Evolutionary conservation across 148 eudicot genomes (phyloP).

Genomic region (Beta vulgaris): DNA sequence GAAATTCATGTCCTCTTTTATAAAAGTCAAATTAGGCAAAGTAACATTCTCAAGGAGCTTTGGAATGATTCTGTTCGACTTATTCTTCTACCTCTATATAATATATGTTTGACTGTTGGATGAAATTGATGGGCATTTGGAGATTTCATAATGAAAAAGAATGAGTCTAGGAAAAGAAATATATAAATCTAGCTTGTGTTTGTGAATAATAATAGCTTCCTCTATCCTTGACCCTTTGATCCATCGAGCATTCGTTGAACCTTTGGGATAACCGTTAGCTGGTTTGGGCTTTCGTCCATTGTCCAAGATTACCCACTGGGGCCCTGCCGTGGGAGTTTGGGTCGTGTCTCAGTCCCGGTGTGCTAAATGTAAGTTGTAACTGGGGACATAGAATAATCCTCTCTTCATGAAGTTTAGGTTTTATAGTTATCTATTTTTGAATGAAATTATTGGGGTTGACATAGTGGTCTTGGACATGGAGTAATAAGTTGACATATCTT

Average conservation of each 20-base stretch:
- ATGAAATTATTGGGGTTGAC: background rate
- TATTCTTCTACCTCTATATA: background rate
- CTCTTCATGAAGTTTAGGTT: too few relatives aligned
- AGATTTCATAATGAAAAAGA: conserved; percentile 4
- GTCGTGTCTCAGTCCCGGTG: too few relatives aligned
- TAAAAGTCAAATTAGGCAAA: conserved; percentile 18
- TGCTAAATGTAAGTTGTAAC: too few relatives aligned
- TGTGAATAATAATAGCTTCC: background rate
- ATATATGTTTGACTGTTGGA: conserved; percentile 1
- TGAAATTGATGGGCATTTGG: conserved; percentile 18
- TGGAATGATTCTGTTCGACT: conserved; percentile 23
- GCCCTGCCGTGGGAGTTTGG: too few relatives aligned
- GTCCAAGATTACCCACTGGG: too few relatives aligned
- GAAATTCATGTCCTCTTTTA: background rate
- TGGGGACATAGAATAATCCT: too few relatives aligned
- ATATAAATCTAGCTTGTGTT: background rate
- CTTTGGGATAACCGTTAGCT: too few relatives aligned
- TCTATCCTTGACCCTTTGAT: too few relatives aligned
- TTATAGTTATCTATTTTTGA: too few relatives aligned
- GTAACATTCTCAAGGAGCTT: background rate
- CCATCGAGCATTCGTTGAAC: too few relatives aligned
- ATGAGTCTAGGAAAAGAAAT: too few relatives aligned
- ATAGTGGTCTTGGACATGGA: background rate
- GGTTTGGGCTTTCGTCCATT: too few relatives aligned
- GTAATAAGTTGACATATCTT: background rate